Evolutionary conservation across 2,329 filamentous ascomycete genomes (phyloP), one percentile per base, ranked within the genome.

Genomic region (Fusarium sp.): DNA sequence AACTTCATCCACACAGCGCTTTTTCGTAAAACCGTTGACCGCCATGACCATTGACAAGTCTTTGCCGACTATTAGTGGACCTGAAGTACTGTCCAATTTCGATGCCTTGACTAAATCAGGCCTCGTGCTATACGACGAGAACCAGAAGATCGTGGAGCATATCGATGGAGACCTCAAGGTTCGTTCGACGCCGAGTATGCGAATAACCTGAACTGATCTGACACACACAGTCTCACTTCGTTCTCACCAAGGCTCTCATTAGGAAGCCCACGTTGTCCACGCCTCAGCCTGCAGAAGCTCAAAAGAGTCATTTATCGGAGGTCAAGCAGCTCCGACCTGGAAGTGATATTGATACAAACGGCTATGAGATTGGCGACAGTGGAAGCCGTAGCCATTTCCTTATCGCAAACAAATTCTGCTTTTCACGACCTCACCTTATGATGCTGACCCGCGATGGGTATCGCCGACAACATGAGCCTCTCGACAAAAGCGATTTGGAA

Each of bases 381-480:
- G 34, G 14, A 0, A 24, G 19, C 3, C 38, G 11, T 9, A 46
- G 11, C 17, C 56, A 59, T 19, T 42, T 59, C 10, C 40, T 59
- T 13, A 26, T 59, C 8, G 42, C 42, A 5, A 54, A 45, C 26
- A 59, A 59, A 26, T 59, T 59, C 21, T 59, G 40, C 19, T 59
- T 59, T 24, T 45, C 57, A 2, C 34, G 57, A 17, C 50, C 57
- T 11, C 57, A 55, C 10, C 50, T 60, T 7, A 31, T 60, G 50
- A 45, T 60, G 21, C 50, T 60, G 19, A 60, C 57, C 22, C 36
- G 26, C 1, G 36, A 60, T 38, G 43, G 57, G 3, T 31, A 47
- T 19, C 10, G 36, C 3, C 24, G 57, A 11, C 43, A 60, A 26
- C 36, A 55, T n/a, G 36, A 60, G 14, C 43, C 50, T 14, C n/a